Base-by-base conservation (phyloP, 352 stramenopile species). In the Phytopythium ostracodes region DNA sequence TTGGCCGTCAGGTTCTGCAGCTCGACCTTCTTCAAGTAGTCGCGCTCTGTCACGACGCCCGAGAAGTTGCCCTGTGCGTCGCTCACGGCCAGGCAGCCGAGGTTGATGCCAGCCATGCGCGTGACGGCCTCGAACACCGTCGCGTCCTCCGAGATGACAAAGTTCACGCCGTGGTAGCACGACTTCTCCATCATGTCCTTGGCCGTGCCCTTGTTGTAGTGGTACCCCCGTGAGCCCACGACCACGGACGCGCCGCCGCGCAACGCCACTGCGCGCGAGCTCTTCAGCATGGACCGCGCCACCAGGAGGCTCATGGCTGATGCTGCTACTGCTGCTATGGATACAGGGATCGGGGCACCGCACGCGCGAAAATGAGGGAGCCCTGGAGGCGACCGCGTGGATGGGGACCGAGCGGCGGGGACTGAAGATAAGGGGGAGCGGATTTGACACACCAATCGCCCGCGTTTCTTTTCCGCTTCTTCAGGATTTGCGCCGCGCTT, bases 1-100 rank as follows among this genome's bases (percentile, higher is more conserved):
- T 93, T 91, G 46, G 83, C 87, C 17, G 87, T 97, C 57, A 96
- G 87, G 11, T 84, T 89, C 56, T 98, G 88, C 44, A 99, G 76
- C 65, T 97, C 96, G 53, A 98, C 92, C 66, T 98, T 98, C 68
- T 90, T 92, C 52, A 98, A 82, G 77, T 98, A 98, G 70, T 98
- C 96, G 63, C 96, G 89, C 80, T 98, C 96, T 52, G 81, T 96
- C 36, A 98, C 76, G 24, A 98, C 76, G 43, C 92, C 92, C 4
- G 89, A 87, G 59, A 98, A 95, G 71, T 97, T 95, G 58, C 88
- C 91, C 53, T 88, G 73, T 11, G 76, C 75, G 67, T 96, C 87
- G 47, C 87, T 95, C 42, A 97, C 94, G 0, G 96, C 94, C 24
- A 98, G 76, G 53, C 77, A 96, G 73, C 88, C 93, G 31, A 98